Evolutionary conservation across 1,284 basidiomycete species (phyloP).

Genomic region (Clitocybe nebularis): DNA sequence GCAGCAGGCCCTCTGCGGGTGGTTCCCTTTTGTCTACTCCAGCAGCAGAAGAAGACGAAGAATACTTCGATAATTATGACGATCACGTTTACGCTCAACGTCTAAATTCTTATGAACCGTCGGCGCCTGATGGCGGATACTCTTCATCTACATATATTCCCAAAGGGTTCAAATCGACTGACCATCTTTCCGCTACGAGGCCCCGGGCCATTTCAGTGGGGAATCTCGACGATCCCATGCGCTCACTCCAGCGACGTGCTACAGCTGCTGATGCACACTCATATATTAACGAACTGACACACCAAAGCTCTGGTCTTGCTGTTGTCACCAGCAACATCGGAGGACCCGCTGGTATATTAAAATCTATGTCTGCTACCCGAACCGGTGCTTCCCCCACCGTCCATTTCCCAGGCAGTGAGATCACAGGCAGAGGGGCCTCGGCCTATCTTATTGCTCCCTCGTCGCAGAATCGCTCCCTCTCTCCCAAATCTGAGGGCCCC

Average conservation of each 20-base stretch:
- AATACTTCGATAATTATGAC: conserved; percentile 62
- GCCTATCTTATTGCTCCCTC: conserved; percentile 66
- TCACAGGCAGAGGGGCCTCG: conserved; percentile 53
- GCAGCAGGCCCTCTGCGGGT: conserved; percentile 53
- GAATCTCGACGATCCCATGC: conserved; percentile 77
- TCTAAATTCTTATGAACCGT: conserved; percentile 57
- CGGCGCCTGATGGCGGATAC: conserved; percentile 46
- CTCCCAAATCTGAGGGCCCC: conserved; percentile 70
- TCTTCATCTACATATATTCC: conserved; percentile 56
- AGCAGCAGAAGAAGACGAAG: conserved; percentile 67
- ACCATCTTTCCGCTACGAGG: conserved; percentile 62
- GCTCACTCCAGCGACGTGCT: conserved; percentile 59
- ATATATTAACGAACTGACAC: conserved; percentile 55
- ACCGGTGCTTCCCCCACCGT: conserved; percentile 53
- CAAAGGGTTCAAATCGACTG: conserved; percentile 69
- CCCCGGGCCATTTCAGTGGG: conserved; percentile 92
- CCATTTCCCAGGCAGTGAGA: conserved; percentile 64
- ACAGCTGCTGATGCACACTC: conserved; percentile 54
- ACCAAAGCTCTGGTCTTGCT: conserved; percentile 35
- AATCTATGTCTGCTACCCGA: conserved; percentile 43
- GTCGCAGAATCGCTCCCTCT: conserved; percentile 64
- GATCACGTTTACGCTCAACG: conserved; percentile 50
- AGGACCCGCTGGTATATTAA: conserved; percentile 53
- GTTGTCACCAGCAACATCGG: conserved; percentile 37
- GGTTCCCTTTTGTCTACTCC: conserved; percentile 58